Percentiles rank a stretch among this genome's conserved stretches.
Conservation (phyloP, 495 filamentous ascomycete species). For the Tuber brumale region DNA sequence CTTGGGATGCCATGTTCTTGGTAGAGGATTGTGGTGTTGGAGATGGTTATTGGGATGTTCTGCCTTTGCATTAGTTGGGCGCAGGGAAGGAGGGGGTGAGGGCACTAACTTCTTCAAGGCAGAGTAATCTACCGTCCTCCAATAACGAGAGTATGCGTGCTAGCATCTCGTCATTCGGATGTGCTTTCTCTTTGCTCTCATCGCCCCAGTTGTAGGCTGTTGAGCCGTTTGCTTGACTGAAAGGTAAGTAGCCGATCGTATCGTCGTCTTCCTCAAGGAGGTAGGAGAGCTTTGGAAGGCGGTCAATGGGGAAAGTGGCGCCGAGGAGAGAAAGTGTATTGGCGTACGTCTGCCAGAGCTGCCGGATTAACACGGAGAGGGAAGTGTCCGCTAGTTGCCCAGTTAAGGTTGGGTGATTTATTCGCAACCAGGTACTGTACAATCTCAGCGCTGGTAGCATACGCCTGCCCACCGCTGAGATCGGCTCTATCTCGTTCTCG, state of each 20-base stretch:
- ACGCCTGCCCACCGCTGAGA: conserved; percentile 58
- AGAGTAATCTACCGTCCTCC: conserved; percentile 57
- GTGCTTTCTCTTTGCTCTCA: conserved; percentile 49
- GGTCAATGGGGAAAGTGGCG: conserved; percentile 53
- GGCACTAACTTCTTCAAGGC: conserved; percentile 49
- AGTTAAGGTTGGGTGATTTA: conserved; percentile 49
- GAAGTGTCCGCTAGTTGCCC: conserved; percentile 52
- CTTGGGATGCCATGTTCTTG: conserved; percentile 52
- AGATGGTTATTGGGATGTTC: conserved; percentile 44
- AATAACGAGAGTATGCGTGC: conserved; percentile 62
- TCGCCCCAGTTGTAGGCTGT: conserved; percentile 48
- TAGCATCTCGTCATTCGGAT: conserved; percentile 65
- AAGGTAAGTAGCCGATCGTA: conserved; percentile 65
- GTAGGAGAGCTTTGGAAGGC: conserved; percentile 57
- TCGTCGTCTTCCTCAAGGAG: conserved; percentile 71
- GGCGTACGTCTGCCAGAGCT: conserved; percentile 68
- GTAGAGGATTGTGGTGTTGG: conserved; percentile 52
- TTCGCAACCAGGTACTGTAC: conserved; percentile 67
- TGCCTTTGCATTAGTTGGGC: conserved; percentile 1
- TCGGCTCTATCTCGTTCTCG: conserved; percentile 48
- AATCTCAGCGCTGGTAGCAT: conserved; percentile 63
- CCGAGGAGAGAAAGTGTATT: conserved; percentile 59
- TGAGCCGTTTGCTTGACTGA: conserved; percentile 43
- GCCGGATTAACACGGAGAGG: conserved; percentile 55
- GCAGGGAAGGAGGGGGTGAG: neutral